phyloP scores from a whole-genome alignment of 1,284 basidiomycete species.

The Trichosporon sp. region DNA sequence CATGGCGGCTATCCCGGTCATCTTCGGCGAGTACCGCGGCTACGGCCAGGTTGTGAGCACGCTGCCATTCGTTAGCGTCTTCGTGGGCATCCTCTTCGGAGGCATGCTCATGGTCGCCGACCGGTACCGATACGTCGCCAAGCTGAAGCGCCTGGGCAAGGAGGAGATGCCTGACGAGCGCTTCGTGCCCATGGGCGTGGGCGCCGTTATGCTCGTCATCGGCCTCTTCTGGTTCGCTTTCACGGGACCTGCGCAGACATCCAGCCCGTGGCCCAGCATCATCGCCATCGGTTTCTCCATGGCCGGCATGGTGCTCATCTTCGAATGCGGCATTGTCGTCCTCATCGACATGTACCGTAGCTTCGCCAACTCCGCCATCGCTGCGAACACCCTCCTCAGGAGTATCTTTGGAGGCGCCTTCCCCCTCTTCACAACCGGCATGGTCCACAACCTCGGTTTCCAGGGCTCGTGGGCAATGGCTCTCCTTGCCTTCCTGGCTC shows the following conservation, averaged over 20 bases:
- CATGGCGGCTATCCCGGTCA: slow-evolving; percentile 23
- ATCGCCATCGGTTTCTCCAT: slow-evolving; percentile 21
- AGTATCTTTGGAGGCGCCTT: slow-evolving; percentile 19
- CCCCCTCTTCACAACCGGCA: slow-evolving; percentile 22
- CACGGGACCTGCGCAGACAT: slow-evolving; percentile 21
- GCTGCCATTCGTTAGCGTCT: slow-evolving; percentile 17
- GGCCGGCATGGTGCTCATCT: slow-evolving; percentile 23
- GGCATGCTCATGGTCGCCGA: slow-evolving; percentile 20
- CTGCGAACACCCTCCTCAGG: slow-evolving; percentile 24
- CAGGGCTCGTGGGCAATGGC: slow-evolving; percentile 18
- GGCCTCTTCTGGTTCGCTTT: slow-evolving; percentile 28
- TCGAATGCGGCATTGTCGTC: slow-evolving; percentile 21
- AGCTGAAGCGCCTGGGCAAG: neutral
- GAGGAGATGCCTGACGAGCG: slow-evolving; percentile 20
- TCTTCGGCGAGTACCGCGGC: slow-evolving; percentile 23
- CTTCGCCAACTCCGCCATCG: slow-evolving; percentile 25
- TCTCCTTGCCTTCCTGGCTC: slow-evolving; percentile 14
- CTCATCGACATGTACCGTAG: slow-evolving; percentile 21
- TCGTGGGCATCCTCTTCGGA: slow-evolving; percentile 21
- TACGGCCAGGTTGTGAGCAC: slow-evolving; percentile 3
- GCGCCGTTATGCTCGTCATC: slow-evolving; percentile 14
- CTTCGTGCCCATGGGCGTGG: slow-evolving; percentile 22
- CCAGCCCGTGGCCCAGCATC: slow-evolving; percentile 20
- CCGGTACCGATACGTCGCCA: slow-evolving; percentile 17
- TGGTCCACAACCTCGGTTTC: slow-evolving; percentile 23